Conservation (phyloP, 2,329 filamentous ascomycete species). For the Aspergillus tanneri region DNA sequence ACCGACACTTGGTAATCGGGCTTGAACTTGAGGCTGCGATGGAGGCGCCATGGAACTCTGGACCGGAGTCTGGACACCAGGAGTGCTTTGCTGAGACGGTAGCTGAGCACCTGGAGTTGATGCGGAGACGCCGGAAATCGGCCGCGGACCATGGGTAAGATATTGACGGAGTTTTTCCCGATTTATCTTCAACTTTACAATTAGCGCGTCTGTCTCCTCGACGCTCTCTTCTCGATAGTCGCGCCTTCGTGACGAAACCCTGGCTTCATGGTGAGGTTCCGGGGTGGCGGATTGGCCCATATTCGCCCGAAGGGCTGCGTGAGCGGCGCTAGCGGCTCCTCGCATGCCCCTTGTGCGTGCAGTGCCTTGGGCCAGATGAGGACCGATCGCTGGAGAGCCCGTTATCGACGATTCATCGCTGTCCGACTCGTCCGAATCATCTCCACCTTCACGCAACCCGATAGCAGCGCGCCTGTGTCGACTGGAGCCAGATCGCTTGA, state of each 20-base stretch:
- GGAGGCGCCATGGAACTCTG: constrained; percentile 54
- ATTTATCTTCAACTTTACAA: constrained; percentile 73
- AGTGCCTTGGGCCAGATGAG: constrained; percentile 67
- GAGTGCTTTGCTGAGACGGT: constrained; percentile 45
- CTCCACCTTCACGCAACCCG: constrained; percentile 59
- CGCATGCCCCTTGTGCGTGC: constrained; percentile 85
- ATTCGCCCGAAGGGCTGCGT: constrained; percentile 75
- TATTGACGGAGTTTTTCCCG: constrained; percentile 70
- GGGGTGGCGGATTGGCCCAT: constrained; percentile 84
- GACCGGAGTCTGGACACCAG: constrained; percentile 52
- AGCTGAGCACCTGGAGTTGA: constrained; percentile 47
- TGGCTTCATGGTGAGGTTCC: constrained; percentile 70
- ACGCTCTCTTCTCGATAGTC: constrained; percentile 75
- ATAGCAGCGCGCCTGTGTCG: constrained; percentile 58
- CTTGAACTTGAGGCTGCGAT: constrained; percentile 33
- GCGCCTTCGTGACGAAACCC: constrained; percentile 63
- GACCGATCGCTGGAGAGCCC: constrained; percentile 78
- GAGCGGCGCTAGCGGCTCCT: constrained; percentile 80
- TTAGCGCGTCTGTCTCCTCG: constrained; percentile 66
- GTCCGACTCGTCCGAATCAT: constrained; percentile 87
- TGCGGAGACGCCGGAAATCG: constrained; percentile 37
- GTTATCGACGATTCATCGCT: constrained; percentile 77
- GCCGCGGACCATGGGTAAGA: constrained; percentile 50
- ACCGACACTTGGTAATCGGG: constrained; percentile 22
- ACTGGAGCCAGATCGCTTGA: constrained; percentile 70